Evolutionary conservation across 2,329 filamentous ascomycete genomes (phyloP).

Genomic region (Penicillium sp.): DNA sequence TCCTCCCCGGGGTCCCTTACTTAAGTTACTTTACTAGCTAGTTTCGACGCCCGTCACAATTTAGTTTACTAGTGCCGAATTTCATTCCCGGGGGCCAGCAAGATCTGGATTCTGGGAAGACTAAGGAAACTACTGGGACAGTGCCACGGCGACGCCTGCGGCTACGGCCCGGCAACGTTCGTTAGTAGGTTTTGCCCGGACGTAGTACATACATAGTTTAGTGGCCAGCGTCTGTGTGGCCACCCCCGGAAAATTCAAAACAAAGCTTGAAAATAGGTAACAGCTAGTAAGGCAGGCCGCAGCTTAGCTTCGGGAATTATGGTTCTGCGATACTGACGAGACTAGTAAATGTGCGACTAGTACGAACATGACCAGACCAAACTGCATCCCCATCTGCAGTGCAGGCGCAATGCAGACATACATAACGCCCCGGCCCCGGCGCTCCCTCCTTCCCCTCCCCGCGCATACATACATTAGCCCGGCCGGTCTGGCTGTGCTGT

Average conservation of each 20-base stretch:
- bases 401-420: neutral
- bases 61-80: neutral
- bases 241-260: constrained; percentile 5
- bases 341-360: neutral
- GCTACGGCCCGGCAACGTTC: neutral
- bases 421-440: too few species aligned
- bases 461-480: neutral
- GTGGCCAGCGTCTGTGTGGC: neutral
- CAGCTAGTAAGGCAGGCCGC: constrained; percentile 7
- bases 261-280: neutral
- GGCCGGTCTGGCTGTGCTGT: neutral
- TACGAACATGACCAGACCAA: neutral
- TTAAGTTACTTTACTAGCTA: neutral
- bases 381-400: neutral
- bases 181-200: neutral
- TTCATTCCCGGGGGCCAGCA: too few species aligned
- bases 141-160: neutral
- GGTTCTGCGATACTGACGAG: neutral
- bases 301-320: neutral
- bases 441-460: neutral
- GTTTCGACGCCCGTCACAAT: neutral
- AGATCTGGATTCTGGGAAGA: neutral
- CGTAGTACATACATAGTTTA: neutral
- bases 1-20: neutral
- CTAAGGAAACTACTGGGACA: neutral